phyloP scores from a whole-genome alignment of 352 stramenopile species.

The Halophytophthora polymorphica region DNA sequence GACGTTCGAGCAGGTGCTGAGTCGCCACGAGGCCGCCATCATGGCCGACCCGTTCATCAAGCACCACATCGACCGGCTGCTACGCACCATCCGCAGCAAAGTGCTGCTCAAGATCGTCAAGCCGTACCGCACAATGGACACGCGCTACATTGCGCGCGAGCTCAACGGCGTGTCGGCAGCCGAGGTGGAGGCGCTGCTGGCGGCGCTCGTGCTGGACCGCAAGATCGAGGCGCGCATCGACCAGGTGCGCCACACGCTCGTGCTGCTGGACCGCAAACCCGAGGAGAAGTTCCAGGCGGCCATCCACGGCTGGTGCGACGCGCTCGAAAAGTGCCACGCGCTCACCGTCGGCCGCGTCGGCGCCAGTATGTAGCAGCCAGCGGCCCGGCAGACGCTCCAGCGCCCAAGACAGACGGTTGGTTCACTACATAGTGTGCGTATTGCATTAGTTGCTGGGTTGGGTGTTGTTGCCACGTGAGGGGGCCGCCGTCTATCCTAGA shows the following conservation, averaged over 20 bases:
- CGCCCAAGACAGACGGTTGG: too few relatives aligned
- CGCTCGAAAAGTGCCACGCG: conserved; percentile 68
- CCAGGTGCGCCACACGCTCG: conserved; percentile 80
- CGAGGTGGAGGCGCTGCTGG: conserved; percentile 92
- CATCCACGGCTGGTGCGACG: conserved; percentile 61
- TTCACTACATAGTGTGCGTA: not conserved
- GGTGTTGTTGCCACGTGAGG: not conserved
- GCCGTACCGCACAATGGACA: conserved; percentile 92
- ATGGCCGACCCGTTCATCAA: conserved; percentile 96
- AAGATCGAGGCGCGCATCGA: conserved; percentile 92
- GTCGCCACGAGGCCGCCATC: conserved; percentile 80
- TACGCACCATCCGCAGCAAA: conserved; percentile 94
- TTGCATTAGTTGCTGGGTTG: not conserved
- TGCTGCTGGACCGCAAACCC: conserved; percentile 61
- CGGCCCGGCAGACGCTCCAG: too few relatives aligned
- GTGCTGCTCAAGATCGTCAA: conserved; percentile 93
- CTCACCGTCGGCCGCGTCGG: conserved; percentile 56
- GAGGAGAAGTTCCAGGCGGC: conserved; percentile 73
- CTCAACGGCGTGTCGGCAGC: conserved; percentile 89
- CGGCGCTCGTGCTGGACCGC: conserved; percentile 91
- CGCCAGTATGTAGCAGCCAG: conserved; percentile 34
- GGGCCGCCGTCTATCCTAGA: too few relatives aligned
- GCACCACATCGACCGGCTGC: conserved; percentile 92
- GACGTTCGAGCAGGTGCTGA: conserved; percentile 92
- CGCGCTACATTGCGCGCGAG: conserved; percentile 89